Evolutionary conservation across 495 filamentous ascomycete species (phyloP).

Genomic region (Aspergillus campestris): DNA sequence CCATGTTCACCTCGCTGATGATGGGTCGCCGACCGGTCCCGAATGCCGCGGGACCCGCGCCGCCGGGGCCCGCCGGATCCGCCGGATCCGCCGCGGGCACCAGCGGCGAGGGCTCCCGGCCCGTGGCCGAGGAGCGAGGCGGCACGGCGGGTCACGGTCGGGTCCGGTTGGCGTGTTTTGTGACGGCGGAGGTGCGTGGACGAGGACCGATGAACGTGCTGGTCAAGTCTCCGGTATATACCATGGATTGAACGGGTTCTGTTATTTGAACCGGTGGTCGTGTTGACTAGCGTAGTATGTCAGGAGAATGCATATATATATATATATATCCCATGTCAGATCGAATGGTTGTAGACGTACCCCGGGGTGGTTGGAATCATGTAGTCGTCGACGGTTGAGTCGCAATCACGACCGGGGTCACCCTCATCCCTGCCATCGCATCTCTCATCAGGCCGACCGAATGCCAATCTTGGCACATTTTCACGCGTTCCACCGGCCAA

Average conservation of each 20-base stretch:
- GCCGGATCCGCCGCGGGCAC: constrained; percentile 2
- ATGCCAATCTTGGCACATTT: no score
- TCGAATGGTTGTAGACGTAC: no score
- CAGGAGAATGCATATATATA: no score
- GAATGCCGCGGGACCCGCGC: constrained; percentile 5
- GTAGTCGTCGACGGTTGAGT: no score
- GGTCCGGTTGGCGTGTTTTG: constrained; percentile 76
- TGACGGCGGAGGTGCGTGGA: constrained; percentile 72
- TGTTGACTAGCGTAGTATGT: no score
- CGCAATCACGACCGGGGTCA: no score
- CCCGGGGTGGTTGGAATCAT: no score
- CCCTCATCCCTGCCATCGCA: no score
- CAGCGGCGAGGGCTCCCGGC: constrained; percentile 2
- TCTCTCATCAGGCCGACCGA: no score
- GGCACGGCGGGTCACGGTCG: constrained; percentile 9
- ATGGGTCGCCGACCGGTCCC: constrained; percentile 30
- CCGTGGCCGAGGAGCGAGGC: not conserved
- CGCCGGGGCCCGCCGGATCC: constrained; percentile 8
- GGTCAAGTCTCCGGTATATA: constrained; percentile 86
- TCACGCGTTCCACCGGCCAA: no score
- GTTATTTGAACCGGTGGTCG: no score
- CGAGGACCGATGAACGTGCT: constrained; percentile 59
- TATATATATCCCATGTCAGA: no score
- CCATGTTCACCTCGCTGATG: constrained; percentile 45
- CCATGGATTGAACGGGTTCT: constrained; percentile 30